Base-by-base conservation (phyloP, 345 rosid genomes). In the Tarenaya hassleriana region DNA sequence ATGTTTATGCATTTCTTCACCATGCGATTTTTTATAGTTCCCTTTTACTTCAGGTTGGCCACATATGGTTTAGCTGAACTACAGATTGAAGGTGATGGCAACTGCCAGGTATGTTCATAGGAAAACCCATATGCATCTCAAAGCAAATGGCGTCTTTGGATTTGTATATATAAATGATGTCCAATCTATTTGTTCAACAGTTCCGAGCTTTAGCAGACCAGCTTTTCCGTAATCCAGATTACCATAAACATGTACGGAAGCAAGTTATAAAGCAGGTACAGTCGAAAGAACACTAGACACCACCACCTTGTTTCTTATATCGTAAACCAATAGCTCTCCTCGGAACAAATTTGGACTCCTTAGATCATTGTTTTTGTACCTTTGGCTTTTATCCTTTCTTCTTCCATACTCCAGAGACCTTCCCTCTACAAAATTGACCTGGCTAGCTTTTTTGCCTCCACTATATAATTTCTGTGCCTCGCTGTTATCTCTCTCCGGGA, bases 171-270 rank as follows among this genome's bases (percentile, higher is more conserved):
- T n/a, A n/a, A n/a, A n/a, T n/a, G n/a, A 46, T 34, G 31, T 53
- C 20, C 51, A 9, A 15, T 58, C 14, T 52, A 45, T 47, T 16
- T 47, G 29, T 56, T 65, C 37, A 10, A 47, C 73, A 91, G 98
- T 91, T 91, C 62, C 91, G 96, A 69, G 96, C 98, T 48, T 65
- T 91, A 63, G 88, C 98, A 47, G 98, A 91, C 73, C 98, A 91
- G 69, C 65, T 86, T 63, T 82, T 80, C 72, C 78, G 87, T 19
- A 82, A 72, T 73, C 75, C 92, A 54, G 89, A 84, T 44, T 77
- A 87, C 55, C 96, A 91, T 66, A 84, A 76, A 63, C 79, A 77
- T 72, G 83, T 84, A 15, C 75, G 98, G 61, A 91, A 74, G 75
- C 69, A 86, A 66, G 54, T 87, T 53, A 68, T 87, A 55, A 91